Conservation (phyloP, 768 basidiomycete species). For the Suillus plorans region DNA sequence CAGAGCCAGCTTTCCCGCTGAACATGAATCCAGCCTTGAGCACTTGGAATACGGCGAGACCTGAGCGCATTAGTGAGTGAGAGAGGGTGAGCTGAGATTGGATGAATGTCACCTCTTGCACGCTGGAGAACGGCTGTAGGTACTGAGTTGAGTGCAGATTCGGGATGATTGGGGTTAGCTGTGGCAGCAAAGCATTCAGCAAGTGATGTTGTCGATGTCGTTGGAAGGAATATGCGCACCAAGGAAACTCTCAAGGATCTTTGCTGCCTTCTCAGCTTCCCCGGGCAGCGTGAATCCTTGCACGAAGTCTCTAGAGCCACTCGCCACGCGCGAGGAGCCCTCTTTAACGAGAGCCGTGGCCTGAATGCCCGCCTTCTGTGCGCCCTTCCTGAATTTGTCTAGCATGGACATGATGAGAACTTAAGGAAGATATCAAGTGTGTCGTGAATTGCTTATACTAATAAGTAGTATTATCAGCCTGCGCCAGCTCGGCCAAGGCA, state of each 20-base stretch:
- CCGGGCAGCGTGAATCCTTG: conserved; percentile 88
- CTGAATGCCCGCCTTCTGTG: conserved; percentile 79
- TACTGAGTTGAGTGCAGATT: conserved; percentile 90
- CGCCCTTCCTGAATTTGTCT: conserved; percentile 78
- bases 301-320: conserved; percentile 73
- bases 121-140: conserved; percentile 89
- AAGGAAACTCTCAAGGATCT: conserved; percentile 88
- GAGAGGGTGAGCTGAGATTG: background rate
- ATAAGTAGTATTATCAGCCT: background rate
- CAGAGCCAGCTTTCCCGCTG: conserved; percentile 92
- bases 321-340: conserved; percentile 66
- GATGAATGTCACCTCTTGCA: conserved; percentile 66
- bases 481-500: background rate
- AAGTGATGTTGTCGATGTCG: background rate
- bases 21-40: conserved; percentile 94
- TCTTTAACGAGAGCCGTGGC: conserved; percentile 74
- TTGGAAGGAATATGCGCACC: conserved; percentile 44
- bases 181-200: conserved; percentile 10
- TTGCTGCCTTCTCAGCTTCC: conserved; percentile 92
- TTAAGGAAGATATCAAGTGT: background rate
- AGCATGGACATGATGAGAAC: conserved; percentile 52
- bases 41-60: conserved; percentile 93
- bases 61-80: conserved; percentile 37
- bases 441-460: background rate
- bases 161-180: conserved; percentile 87